These are phyloP conservation scores for Candida buenavistaensis DNA, from an alignment of 1,139 yeast species.

Conservation along the genomic window DNA sequence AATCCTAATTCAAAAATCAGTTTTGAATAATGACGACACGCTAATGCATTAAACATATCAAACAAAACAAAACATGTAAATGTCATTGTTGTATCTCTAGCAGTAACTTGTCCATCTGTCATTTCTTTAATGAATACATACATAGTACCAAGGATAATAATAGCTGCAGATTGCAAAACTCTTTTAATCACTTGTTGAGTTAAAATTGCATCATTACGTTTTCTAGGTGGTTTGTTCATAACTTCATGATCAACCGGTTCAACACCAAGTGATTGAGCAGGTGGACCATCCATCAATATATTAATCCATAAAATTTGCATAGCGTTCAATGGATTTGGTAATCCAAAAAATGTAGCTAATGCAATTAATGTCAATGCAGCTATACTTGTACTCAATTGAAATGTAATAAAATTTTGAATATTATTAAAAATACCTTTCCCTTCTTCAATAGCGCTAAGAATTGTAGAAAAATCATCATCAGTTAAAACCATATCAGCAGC, in stretches of 20 bases:
- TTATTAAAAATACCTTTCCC: constrained; percentile 96
- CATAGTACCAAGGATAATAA: constrained; percentile 78
- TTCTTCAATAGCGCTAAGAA: constrained; percentile 88
- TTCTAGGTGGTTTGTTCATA: constrained; percentile 92
- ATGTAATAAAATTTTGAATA: constrained; percentile 89
- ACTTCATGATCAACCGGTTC: constrained; percentile 96
- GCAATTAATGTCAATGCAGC: constrained; percentile 93
- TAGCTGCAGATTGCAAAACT: constrained; percentile 69
- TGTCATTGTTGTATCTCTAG: constrained; percentile 98
- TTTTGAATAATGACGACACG: constrained; percentile 86
- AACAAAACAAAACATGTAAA: constrained; percentile 93
- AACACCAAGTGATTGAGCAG: constrained; percentile 96
- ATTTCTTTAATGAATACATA: constrained; percentile 82
- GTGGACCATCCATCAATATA: constrained; percentile 98
- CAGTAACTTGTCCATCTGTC: constrained; percentile 77
- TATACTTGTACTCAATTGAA: constrained; percentile 92
- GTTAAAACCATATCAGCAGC: constrained; percentile 98
- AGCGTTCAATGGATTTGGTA: constrained; percentile 96
- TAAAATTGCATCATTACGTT: constrained; percentile 77
- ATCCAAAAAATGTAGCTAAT: constrained; percentile 76
- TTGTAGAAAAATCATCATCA: constrained; percentile 94
- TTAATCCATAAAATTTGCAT: constrained; percentile 99
- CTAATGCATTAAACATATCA: constrained; percentile 93
- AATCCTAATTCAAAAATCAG: constrained; percentile 80
- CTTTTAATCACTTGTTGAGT: constrained; percentile 68